phyloP scores from a whole-genome alignment of 441 rosid genomes.

The Hypseocharis bilobata region DNA sequence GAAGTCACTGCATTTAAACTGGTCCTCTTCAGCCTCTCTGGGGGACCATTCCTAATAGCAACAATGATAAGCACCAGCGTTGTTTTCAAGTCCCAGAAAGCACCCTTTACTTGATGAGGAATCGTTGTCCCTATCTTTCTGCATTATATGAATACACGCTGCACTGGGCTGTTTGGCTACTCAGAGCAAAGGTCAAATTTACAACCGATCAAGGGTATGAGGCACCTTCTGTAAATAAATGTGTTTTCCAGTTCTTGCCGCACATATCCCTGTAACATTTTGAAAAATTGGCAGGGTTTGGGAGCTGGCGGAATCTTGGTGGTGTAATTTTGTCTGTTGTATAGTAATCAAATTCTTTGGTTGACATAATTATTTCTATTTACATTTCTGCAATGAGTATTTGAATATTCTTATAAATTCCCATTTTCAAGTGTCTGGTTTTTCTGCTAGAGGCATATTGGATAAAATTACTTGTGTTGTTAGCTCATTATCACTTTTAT shows the following conservation, averaged over 20 bases:
- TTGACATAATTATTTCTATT: slow-evolving; percentile 20
- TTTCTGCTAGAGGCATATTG: background rate
- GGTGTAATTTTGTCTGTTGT: slow-evolving; percentile 27
- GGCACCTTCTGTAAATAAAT: slow-evolving; percentile 12
- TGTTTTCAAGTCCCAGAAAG: slow-evolving; percentile 1
- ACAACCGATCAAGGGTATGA: background rate
- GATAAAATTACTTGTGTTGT: background rate
- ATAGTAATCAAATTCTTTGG: slow-evolving; percentile 40
- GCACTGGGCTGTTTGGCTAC: slow-evolving; percentile 9
- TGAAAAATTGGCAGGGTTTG: background rate
- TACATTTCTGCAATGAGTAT: slow-evolving; percentile 1
- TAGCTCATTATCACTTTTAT: no score
- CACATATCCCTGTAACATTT: background rate
- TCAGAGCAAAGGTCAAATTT: slow-evolving; percentile 5
- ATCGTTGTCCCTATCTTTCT: slow-evolving; percentile 6
- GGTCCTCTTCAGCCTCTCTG: slow-evolving; percentile 42
- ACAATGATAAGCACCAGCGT: slow-evolving; percentile 1
- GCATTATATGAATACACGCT: background rate
- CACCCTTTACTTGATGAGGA: background rate
- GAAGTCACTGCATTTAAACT: slow-evolving; percentile 39
- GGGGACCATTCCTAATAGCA: slow-evolving; percentile 37
- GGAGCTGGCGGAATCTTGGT: background rate
- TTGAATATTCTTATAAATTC: background rate
- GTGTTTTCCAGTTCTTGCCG: background rate
- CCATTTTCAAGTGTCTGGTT: background rate